These are phyloP conservation scores for Hericium coralloides DNA, from an alignment of 768 basidiomycete species.

Conservation along the genomic window DNA sequence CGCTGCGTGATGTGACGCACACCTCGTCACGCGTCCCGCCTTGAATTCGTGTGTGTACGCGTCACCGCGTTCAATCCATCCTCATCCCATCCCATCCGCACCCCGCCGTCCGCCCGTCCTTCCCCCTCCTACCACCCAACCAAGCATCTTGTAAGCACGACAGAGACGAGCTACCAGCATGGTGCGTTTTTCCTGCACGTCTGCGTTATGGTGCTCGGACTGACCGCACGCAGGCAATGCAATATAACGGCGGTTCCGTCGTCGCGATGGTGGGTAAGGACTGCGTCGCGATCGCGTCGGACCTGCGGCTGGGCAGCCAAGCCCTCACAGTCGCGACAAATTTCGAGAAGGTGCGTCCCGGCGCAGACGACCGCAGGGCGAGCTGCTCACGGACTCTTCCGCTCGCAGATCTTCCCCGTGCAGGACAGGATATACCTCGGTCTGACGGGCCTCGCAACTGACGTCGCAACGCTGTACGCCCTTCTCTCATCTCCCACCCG, in stretches of 20 bases:
- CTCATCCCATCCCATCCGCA: background rate
- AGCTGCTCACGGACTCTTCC: slow-evolving; percentile 14
- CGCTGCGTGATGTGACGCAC: too few species aligned
- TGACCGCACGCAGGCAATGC: slow-evolving; percentile 61
- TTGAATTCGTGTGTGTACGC: background rate
- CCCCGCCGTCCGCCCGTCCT: background rate
- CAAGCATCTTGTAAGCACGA: background rate
- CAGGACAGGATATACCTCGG: slow-evolving; percentile 90
- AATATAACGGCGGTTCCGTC: slow-evolving; percentile 95
- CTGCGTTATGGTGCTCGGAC: too few species aligned
- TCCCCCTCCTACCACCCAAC: background rate
- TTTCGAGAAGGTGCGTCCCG: slow-evolving; percentile 76
- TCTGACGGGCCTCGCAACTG: slow-evolving; percentile 86
- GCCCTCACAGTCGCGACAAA: slow-evolving; percentile 80
- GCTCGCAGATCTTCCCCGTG: slow-evolving; percentile 80
- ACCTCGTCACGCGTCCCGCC: too few species aligned
- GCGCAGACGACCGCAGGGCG: background rate
- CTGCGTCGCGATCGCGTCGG: slow-evolving; percentile 97
- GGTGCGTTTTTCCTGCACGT: too few species aligned
- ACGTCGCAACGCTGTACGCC: slow-evolving; percentile 83
- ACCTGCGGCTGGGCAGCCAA: slow-evolving; percentile 85
- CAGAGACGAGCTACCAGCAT: background rate
- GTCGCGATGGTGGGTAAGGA: slow-evolving; percentile 99
- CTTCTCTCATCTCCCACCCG: background rate
- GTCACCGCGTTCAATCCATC: background rate